Conservation (phyloP, 2,329 filamentous ascomycete genomes). For the Ceratocystis colombiana region DNA sequence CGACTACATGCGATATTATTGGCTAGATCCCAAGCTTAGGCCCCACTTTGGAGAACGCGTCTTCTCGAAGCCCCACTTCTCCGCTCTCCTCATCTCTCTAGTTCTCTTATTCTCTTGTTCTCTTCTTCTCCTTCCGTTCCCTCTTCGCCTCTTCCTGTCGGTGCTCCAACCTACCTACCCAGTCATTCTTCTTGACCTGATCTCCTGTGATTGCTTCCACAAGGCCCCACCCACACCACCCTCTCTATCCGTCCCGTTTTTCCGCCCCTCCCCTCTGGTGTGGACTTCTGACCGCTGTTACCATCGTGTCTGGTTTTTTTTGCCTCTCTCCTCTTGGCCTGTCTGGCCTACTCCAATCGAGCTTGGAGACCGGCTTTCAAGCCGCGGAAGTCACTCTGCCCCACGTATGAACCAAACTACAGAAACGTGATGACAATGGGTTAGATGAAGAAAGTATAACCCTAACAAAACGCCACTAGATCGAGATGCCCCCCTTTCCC, state of each 20-base stretch:
- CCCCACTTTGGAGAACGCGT: constrained; percentile 4
- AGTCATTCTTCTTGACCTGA: not conserved
- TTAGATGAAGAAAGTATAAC: not conserved
- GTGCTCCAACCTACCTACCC: not conserved
- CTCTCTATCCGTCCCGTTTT: too few species aligned
- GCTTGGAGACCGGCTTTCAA: too few species aligned
- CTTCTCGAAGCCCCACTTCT: not conserved
- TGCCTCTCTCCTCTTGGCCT: too few species aligned
- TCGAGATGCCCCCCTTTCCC: not conserved
- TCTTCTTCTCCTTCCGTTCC: not conserved
- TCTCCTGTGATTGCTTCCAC: not conserved
- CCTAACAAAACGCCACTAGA: not conserved
- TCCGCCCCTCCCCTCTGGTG: too few species aligned
- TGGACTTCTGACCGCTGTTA: too few species aligned
- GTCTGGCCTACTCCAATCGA: too few species aligned
- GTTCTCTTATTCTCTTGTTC: not conserved
- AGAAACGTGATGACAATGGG: too few species aligned
- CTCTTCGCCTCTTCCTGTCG: not conserved
- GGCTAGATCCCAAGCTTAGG: not conserved
- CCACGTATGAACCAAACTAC: too few species aligned
- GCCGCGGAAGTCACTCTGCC: too few species aligned
- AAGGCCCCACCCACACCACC: too few species aligned
- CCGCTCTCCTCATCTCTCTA: constrained; percentile 1
- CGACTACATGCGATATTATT: not conserved
- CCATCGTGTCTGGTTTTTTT: too few species aligned